Conservation (phyloP, 345 rosid species). For the Populus alba region DNA sequence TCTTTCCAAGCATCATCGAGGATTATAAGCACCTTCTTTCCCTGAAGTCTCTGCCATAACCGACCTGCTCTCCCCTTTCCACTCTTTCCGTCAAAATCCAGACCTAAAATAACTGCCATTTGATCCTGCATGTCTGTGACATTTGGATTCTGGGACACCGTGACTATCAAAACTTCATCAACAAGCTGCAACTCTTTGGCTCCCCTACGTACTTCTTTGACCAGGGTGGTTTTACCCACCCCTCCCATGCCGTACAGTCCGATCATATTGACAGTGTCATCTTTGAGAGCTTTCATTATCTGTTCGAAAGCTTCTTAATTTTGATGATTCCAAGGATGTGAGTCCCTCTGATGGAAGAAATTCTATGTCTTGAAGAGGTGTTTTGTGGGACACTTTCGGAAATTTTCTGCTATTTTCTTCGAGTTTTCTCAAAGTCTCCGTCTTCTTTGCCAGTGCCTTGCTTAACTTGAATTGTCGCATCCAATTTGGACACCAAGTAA, state of each 20-base stretch:
- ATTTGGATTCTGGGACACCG: background rate
- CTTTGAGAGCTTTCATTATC: background rate
- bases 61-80: background rate
- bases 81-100: background rate
- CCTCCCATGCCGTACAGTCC: constrained; percentile 8
- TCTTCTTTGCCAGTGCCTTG: too few species aligned
- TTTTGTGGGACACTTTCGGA: too few species aligned
- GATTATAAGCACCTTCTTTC: background rate
- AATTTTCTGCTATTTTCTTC: too few species aligned
- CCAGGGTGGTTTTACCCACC: constrained; percentile 10
- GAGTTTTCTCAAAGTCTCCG: too few species aligned
- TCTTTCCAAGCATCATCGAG: too few species aligned
- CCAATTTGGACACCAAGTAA: too few species aligned
- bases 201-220: background rate
- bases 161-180: background rate
- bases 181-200: background rate
- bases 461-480: too few species aligned
- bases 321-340: background rate
- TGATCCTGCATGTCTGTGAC: background rate
- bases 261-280: background rate
- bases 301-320: background rate
- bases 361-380: too few species aligned
- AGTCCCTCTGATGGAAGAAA: too few species aligned
- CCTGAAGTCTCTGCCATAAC: background rate
- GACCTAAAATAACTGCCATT: background rate